Conservation (phyloP, 1,139 yeast genomes). For the Candida buenavistaensis region DNA sequence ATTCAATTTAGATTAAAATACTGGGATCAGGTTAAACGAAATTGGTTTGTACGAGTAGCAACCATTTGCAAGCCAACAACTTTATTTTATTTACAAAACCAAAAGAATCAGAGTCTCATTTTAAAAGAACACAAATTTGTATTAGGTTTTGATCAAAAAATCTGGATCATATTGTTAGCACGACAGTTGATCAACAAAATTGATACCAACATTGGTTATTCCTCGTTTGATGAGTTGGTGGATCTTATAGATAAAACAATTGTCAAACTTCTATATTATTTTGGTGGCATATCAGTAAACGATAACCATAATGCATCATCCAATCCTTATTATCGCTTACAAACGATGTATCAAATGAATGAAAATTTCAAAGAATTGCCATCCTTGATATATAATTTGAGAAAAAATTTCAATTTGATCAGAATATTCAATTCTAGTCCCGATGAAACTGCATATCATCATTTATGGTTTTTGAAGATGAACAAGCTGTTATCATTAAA, state of each 20-base stretch:
- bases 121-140: slow-evolving; percentile 28
- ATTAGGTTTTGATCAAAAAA: slow-evolving; percentile 32
- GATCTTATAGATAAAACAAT: slow-evolving; percentile 27
- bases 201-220: slow-evolving; percentile 37
- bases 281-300: slow-evolving; percentile 29
- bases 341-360: slow-evolving; percentile 23
- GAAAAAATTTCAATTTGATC: slow-evolving; percentile 36
- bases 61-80: slow-evolving; percentile 36
- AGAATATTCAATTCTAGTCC: slow-evolving; percentile 43
- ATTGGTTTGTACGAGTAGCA: slow-evolving; percentile 30
- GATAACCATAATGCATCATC: slow-evolving; percentile 6
- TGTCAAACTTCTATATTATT: slow-evolving; percentile 29
- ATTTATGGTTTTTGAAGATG: slow-evolving; percentile 29
- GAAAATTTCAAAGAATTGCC: slow-evolving; percentile 30
- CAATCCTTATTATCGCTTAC: slow-evolving; percentile 26
- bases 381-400: slow-evolving; percentile 28
- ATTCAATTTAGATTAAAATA: slow-evolving; percentile 35
- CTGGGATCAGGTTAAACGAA: slow-evolving; percentile 21
- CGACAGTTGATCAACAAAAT: slow-evolving; percentile 34
- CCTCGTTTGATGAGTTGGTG: slow-evolving; percentile 29
- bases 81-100: slow-evolving; percentile 17
- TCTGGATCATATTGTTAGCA: slow-evolving; percentile 31
- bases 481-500: slow-evolving; percentile 18
- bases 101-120: slow-evolving; percentile 20
- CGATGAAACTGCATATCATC: slow-evolving; percentile 44